Evolutionary conservation across 768 basidiomycete species (phyloP).

Genomic region (Phlebiopsis gigantea): DNA sequence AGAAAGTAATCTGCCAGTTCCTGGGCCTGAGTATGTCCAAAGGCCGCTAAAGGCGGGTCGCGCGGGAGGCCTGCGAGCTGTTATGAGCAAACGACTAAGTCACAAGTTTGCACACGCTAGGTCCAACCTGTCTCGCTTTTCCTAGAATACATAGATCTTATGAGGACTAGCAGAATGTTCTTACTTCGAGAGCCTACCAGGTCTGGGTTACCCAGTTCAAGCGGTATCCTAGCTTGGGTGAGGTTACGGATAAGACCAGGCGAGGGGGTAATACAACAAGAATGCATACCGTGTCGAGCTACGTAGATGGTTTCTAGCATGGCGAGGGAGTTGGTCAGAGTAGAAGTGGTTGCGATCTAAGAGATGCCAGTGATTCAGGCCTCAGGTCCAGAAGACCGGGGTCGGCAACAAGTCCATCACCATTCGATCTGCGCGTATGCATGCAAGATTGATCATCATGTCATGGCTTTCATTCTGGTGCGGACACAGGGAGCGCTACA

Average conservation of each 20-base stretch:
- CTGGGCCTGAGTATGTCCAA: constrained; percentile 68
- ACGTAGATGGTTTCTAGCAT: constrained; percentile 66
- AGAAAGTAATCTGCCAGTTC: constrained; percentile 64
- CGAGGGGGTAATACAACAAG: neutral
- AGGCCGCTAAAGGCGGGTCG: constrained; percentile 70
- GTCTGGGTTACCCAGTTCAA: constrained; percentile 63
- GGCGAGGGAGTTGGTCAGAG: neutral
- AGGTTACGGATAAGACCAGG: constrained; percentile 7
- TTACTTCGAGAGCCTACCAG: constrained; percentile 42
- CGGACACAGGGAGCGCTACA: constrained; percentile 9
- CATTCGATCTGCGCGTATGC: no score
- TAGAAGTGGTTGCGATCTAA: neutral
- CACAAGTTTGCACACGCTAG: no score
- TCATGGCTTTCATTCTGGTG: constrained; percentile 8
- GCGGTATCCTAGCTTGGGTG: constrained; percentile 52
- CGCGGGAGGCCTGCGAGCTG: constrained; percentile 56
- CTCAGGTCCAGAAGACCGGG: neutral
- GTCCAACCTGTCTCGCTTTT: constrained; percentile 28
- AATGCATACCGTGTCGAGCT: constrained; percentile 53
- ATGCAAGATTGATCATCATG: constrained; percentile 1
- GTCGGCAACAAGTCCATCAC: no score
- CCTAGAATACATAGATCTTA: constrained; percentile 36
- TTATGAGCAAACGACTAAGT: neutral
- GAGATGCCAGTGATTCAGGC: neutral
- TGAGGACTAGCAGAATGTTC: neutral